Evolutionary conservation across 176 grass and related monocot genomes (phyloP).

Genomic region (Avena eriantha): DNA sequence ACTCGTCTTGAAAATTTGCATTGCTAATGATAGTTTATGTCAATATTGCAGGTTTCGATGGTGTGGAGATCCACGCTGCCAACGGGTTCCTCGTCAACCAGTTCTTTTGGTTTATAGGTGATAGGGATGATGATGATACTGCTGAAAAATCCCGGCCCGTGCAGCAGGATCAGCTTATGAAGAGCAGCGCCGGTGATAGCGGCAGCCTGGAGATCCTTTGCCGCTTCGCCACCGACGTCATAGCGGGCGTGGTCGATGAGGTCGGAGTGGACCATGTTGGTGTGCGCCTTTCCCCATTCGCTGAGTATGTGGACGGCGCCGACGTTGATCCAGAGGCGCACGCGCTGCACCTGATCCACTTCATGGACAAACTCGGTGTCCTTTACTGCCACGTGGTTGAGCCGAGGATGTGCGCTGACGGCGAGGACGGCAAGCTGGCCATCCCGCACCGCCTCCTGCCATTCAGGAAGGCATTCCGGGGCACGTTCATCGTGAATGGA

Average conservation of each 20-base stretch:
- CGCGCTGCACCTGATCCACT: slow-evolving; percentile 56
- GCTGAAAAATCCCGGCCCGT: not conserved
- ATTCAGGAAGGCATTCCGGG: slow-evolving; percentile 58
- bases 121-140: too few species aligned
- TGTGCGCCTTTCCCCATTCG: slow-evolving; percentile 57
- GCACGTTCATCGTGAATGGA: slow-evolving; percentile 54
- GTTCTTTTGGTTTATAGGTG: not conserved
- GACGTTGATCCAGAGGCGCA: slow-evolving; percentile 53
- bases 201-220: slow-evolving; percentile 54
- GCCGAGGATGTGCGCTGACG: slow-evolving; percentile 37
- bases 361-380: slow-evolving; percentile 44
- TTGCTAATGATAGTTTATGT: not conserved
- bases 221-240: slow-evolving; percentile 57
- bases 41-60: slow-evolving; percentile 56
- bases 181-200: slow-evolving; percentile 50
- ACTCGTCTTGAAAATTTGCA: not conserved
- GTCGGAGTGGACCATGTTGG: slow-evolving; percentile 51
- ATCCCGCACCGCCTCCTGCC: slow-evolving; percentile 42
- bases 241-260: slow-evolving; percentile 41
- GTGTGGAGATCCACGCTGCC: slow-evolving; percentile 65
- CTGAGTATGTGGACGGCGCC: slow-evolving; percentile 31
- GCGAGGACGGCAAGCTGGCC: slow-evolving; percentile 22
- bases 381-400: slow-evolving; percentile 64
- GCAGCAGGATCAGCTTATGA: slow-evolving; percentile 7
- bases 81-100: slow-evolving; percentile 65